phyloP scores from a whole-genome alignment of 352 stramenopile genomes.

The Aphanomyces astaci region DNA sequence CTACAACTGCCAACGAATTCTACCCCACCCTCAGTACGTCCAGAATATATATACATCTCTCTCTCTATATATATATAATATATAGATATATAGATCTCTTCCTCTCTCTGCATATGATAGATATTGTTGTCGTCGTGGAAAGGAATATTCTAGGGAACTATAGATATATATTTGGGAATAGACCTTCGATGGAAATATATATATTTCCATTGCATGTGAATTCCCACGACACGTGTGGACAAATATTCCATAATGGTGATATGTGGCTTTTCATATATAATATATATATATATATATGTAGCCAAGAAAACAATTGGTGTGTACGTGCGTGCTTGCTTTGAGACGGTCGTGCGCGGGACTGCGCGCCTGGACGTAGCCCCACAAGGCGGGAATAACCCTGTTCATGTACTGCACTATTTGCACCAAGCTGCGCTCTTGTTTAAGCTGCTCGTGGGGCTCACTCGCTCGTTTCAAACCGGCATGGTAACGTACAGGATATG shows the following conservation, averaged over 20 bases:
- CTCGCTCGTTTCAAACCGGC: constrained; percentile 47
- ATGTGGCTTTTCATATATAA: background rate
- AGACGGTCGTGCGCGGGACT: constrained; percentile 35
- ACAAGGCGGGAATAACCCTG: background rate
- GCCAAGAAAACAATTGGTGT: constrained; percentile 42
- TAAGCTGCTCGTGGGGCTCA: constrained; percentile 50
- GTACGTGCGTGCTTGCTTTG: constrained; percentile 45
- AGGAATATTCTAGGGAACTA: too few species aligned
- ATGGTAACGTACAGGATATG: too few species aligned
- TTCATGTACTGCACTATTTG: constrained; percentile 45
- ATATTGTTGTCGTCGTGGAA: too few species aligned
- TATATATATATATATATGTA: background rate
- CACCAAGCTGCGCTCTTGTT: constrained; percentile 47
- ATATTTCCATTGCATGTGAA: too few species aligned
- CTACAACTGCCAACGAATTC: background rate
- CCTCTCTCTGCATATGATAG: too few species aligned
- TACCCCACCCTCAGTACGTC: constrained; percentile 37
- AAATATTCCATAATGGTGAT: background rate
- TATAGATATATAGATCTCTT: too few species aligned
- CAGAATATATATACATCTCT: too few species aligned
- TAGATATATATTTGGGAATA: too few species aligned
- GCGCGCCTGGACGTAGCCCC: constrained; percentile 29
- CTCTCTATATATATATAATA: too few species aligned
- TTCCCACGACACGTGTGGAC: too few species aligned
- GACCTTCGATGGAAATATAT: too few species aligned